Evolutionary conservation across 139 green algal genomes (phyloP).

Genomic region (Tetradesmus obliquus): DNA sequence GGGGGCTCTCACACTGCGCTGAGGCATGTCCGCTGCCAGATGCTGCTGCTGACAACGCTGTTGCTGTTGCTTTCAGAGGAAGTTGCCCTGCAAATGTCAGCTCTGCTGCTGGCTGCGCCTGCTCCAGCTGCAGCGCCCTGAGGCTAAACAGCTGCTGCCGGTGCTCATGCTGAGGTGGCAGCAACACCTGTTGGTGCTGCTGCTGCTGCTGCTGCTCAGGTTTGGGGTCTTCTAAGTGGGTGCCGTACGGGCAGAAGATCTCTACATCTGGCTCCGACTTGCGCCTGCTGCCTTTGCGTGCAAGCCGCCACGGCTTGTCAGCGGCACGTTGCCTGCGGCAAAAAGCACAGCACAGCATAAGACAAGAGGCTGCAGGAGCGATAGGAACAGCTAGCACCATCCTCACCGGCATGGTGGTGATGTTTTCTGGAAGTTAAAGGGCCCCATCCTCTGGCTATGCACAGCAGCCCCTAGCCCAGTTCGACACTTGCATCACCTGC

Average conservation of each 20-base stretch:
- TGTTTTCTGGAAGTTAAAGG: too few species aligned
- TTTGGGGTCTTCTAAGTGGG: background rate
- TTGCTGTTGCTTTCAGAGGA: background rate
- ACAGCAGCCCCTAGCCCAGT: too few species aligned
- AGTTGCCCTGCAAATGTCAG: constrained; percentile 24
- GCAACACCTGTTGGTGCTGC: background rate
- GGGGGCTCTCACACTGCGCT: background rate
- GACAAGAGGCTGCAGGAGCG: too few species aligned
- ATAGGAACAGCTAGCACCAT: too few species aligned
- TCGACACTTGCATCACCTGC: background rate
- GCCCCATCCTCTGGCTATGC: too few species aligned
- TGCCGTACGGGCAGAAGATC: constrained; percentile 17
- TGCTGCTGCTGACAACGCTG: background rate
- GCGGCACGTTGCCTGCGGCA: background rate
- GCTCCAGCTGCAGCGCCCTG: background rate
- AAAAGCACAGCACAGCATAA: background rate
- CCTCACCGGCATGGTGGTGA: too few species aligned
- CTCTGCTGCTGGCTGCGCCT: background rate
- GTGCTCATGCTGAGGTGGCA: background rate
- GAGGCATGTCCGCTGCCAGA: background rate
- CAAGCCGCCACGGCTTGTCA: constrained; percentile 2
- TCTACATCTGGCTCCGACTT: background rate
- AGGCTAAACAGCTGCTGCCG: background rate
- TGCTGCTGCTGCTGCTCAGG: background rate
- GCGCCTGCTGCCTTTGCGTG: background rate